Percentiles rank a stretch among this genome's conserved stretches.
These are phyloP conservation scores for Serendipita sp. DNA, from an alignment of 768 basidiomycete species.

Conservation along the genomic window DNA sequence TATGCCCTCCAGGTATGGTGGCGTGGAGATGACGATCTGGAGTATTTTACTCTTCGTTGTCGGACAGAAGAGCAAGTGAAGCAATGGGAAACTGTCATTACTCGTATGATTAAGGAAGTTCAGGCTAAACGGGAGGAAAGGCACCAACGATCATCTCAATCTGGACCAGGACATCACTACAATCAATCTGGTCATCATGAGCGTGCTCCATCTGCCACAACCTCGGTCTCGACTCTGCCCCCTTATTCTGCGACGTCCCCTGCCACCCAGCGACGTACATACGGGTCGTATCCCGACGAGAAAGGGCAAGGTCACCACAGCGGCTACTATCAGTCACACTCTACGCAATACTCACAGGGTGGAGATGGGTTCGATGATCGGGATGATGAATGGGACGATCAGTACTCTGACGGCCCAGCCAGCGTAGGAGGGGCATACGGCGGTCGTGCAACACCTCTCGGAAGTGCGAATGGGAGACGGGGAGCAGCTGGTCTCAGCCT, in stretches of 20 bases:
- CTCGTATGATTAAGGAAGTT: constrained; percentile 57
- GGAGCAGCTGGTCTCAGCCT: constrained; percentile 33
- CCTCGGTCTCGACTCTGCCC: constrained; percentile 17
- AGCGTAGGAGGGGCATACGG: constrained; percentile 25
- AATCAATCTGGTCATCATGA: constrained; percentile 25
- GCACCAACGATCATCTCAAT: background rate
- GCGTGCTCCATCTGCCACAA: constrained; percentile 18
- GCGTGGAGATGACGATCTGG: constrained; percentile 84
- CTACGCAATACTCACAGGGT: constrained; percentile 7
- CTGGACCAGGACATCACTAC: constrained; percentile 27
- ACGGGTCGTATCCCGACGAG: constrained; percentile 17
- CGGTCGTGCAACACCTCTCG: constrained; percentile 60
- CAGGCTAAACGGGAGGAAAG: constrained; percentile 30
- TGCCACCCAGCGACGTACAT: constrained; percentile 17
- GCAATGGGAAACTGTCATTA: constrained; percentile 84
- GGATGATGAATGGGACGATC: constrained; percentile 51
- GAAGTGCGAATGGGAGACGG: constrained; percentile 30
- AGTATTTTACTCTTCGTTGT: constrained; percentile 88
- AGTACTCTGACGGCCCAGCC: constrained; percentile 28
- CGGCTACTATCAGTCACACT: background rate
- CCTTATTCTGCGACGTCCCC: constrained; percentile 18
- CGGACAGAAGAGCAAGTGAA: constrained; percentile 80
- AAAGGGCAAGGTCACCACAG: background rate
- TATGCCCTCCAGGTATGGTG: constrained; percentile 84
- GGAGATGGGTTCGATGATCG: constrained; percentile 44